Percentiles rank a stretch among this genome's conserved stretches.
These are phyloP conservation scores for Podaxis rugospora DNA, from an alignment of 768 basidiomycete genomes.

Conservation along the genomic window DNA sequence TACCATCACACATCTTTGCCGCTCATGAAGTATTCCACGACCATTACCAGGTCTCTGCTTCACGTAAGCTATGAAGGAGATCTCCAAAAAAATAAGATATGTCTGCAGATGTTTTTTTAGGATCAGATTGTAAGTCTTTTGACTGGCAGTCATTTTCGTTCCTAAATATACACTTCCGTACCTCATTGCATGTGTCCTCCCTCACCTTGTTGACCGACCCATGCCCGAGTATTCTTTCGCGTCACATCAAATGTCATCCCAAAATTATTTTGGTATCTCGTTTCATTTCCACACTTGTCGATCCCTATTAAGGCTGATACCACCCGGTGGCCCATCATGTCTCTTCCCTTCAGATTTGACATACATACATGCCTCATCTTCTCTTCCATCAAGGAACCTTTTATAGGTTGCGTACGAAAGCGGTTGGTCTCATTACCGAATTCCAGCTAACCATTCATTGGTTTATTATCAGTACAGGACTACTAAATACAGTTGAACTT, in stretches of 20 bases:
- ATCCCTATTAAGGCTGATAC: background rate
- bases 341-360: background rate
- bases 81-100: too few species aligned
- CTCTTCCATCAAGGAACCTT: background rate
- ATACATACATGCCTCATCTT: background rate
- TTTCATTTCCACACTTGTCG: background rate
- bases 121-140: too few species aligned
- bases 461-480: background rate
- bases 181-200: background rate
- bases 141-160: too few species aligned
- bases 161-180: too few species aligned
- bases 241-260: background rate
- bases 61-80: too few species aligned
- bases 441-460: background rate
- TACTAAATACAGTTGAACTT: constrained; percentile 18
- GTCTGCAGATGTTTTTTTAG: too few species aligned
- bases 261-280: background rate
- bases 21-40: too few species aligned
- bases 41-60: too few species aligned
- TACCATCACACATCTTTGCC: too few species aligned
- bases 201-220: background rate
- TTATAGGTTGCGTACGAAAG: background rate
- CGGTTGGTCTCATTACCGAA: background rate
- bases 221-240: background rate
- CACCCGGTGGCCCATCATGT: background rate